These are phyloP conservation scores for Allium fistulosum DNA, from an alignment of 106 monocot species.

Conservation along the genomic window DNA sequence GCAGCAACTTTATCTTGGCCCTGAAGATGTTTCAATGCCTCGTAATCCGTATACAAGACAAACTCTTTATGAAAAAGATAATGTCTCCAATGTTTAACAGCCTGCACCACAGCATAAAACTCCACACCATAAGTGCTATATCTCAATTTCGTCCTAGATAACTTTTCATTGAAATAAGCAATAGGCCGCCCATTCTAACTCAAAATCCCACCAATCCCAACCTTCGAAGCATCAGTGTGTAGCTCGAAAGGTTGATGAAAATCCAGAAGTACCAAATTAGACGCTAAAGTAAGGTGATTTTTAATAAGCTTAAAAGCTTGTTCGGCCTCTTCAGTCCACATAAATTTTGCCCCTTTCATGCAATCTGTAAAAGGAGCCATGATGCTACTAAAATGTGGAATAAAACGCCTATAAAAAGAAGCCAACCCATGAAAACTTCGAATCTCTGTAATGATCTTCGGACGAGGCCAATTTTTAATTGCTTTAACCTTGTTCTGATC, in stretches of 20 bases:
- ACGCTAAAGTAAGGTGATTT: neutral
- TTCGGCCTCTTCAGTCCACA: neutral
- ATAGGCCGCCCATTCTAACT: neutral
- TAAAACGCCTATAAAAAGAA: neutral
- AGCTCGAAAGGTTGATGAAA: conserved; percentile 5
- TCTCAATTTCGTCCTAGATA: neutral
- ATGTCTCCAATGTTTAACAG: neutral
- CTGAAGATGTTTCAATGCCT: neutral
- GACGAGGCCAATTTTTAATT: neutral
- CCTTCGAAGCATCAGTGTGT: neutral
- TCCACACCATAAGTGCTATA: neutral
- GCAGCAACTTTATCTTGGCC: neutral
- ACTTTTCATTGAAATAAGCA: neutral
- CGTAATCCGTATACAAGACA: neutral
- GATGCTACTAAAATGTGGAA: neutral
- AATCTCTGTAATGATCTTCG: neutral
- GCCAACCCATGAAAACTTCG: neutral
- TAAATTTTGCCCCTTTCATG: neutral
- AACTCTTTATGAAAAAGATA: neutral
- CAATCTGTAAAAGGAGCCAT: neutral
- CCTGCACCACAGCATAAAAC: neutral
- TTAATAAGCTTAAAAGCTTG: neutral
- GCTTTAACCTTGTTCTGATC: neutral
- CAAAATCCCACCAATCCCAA: neutral
- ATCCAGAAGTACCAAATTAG: neutral